These are phyloP conservation scores for Cyclocybe cylindracea DNA, from an alignment of 768 basidiomycete genomes.

Conservation along the genomic window DNA sequence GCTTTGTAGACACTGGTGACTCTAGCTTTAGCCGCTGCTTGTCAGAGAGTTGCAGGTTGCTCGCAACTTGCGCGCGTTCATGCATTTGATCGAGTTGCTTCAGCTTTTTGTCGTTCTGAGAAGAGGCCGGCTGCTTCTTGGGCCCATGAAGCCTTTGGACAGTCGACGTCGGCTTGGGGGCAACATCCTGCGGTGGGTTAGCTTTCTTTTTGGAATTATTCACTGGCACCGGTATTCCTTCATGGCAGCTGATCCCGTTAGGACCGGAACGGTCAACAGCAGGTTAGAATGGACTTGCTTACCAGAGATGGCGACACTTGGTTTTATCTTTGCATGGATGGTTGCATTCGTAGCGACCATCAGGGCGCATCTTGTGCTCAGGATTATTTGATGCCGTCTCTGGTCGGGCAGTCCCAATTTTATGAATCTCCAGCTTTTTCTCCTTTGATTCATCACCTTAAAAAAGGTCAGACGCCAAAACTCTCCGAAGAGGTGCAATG, in stretches of 20 bases:
- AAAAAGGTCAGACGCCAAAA: not conserved
- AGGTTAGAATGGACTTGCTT: conserved; percentile 11
- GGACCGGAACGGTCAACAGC: not conserved
- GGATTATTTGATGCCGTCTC: not conserved
- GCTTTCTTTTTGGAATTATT: conserved; percentile 24
- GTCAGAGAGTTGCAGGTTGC: conserved; percentile 35
- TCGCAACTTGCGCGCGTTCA: conserved; percentile 40
- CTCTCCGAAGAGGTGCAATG: not conserved
- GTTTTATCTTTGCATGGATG: conserved; percentile 80
- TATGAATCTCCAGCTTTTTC: not conserved
- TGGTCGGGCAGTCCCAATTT: not conserved
- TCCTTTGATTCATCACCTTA: not conserved
- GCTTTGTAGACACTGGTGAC: conserved; percentile 21
- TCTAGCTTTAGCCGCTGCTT: conserved; percentile 50
- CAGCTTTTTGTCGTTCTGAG: conserved; percentile 28
- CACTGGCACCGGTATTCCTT: conserved; percentile 60
- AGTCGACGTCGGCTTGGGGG: conserved; percentile 8
- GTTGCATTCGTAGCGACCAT: conserved; percentile 57
- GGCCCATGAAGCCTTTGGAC: conserved; percentile 13
- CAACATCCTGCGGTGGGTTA: conserved; percentile 1
- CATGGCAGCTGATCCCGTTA: conserved; percentile 57
- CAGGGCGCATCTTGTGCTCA: conserved; percentile 6
- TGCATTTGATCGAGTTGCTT: conserved; percentile 45
- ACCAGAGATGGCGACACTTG: conserved; percentile 80
- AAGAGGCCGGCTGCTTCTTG: conserved; percentile 5